A percentile compares a stretch with the other conserved stretches of the same genome.
These are phyloP conservation scores for Nigrospora osmanthi DNA, from an alignment of 2,329 filamentous ascomycete species.

Conservation along the genomic window DNA sequence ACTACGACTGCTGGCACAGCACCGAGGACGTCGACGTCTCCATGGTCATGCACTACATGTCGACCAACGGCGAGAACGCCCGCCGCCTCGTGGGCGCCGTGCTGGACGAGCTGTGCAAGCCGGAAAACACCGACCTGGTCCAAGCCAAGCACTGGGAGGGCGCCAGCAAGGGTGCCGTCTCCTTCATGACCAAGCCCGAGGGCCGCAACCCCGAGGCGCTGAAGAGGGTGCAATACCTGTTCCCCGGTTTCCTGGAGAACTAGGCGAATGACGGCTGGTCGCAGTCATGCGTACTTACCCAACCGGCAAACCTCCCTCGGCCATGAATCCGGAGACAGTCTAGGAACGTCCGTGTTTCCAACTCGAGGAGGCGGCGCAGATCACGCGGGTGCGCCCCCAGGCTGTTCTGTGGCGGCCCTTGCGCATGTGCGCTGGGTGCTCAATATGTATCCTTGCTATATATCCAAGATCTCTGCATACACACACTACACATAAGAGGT, in stretches of 20 bases:
- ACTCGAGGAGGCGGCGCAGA: no score
- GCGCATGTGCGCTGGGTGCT: no score
- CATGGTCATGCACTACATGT: constrained; percentile 97
- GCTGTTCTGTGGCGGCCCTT: no score
- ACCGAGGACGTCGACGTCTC: constrained; percentile 82
- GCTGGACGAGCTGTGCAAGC: constrained; percentile 73
- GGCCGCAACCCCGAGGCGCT: constrained; percentile 67
- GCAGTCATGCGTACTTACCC: no score
- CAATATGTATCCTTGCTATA: no score
- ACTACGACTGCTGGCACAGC: constrained; percentile 97
- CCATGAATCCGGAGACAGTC: no score
- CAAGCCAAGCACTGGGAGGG: constrained; percentile 76
- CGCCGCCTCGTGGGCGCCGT: constrained; percentile 78
- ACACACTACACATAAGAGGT: no score
- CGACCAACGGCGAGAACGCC: constrained; percentile 83
- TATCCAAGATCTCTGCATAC: no score
- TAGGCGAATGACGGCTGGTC: constrained; percentile 4
- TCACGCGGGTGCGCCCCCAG: no score
- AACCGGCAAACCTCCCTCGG: no score
- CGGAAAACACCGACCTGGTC: constrained; percentile 69
- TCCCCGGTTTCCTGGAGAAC: constrained; percentile 66
- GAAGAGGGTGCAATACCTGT: constrained; percentile 78
- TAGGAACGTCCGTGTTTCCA: no score
- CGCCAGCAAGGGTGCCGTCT: constrained; percentile 66
- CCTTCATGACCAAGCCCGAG: constrained; percentile 72